These are phyloP conservation scores for Ambrosia trifida DNA, from an alignment of 129 eudicot species.

Conservation along the genomic window DNA sequence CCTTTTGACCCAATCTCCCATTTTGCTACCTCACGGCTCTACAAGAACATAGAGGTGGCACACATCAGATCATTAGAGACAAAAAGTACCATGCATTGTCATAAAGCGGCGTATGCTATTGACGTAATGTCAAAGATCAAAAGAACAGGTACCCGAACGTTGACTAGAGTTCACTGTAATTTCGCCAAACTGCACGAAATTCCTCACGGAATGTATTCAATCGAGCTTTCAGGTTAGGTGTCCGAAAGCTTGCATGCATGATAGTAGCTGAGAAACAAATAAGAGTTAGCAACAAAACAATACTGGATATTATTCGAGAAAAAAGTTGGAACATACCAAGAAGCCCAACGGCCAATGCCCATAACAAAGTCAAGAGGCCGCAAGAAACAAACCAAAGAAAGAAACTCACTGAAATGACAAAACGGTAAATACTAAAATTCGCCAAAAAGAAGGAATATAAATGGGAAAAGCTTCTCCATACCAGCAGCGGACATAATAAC, in stretches of 20 bases:
- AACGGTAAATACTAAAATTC: slow-evolving; percentile 3
- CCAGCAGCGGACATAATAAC: slow-evolving; percentile 66
- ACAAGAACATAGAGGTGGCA: too few species aligned
- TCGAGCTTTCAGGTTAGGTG: slow-evolving; percentile 98
- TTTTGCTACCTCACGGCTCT: background rate
- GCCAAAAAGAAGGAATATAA: background rate
- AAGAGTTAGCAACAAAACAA: slow-evolving; percentile 23
- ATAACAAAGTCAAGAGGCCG: slow-evolving; percentile 66
- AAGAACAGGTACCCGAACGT: background rate
- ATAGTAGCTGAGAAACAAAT: slow-evolving; percentile 56
- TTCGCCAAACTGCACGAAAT: slow-evolving; percentile 98
- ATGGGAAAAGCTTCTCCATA: slow-evolving; percentile 20
- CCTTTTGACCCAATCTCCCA: background rate
- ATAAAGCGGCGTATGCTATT: slow-evolving; percentile 9
- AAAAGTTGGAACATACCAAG: slow-evolving; percentile 49
- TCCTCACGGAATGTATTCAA: slow-evolving; percentile 95
- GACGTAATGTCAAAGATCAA: background rate
- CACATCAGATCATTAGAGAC: too few species aligned
- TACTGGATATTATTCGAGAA: background rate
- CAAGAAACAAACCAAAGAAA: slow-evolving; percentile 88
- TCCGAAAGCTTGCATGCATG: slow-evolving; percentile 89
- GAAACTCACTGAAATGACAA: slow-evolving; percentile 59
- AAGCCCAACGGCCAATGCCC: slow-evolving; percentile 73
- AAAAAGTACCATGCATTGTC: background rate
- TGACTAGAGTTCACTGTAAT: slow-evolving; percentile 83